Conservation (phyloP, 257 asterid genomes). For the Solanum pennellii region DNA sequence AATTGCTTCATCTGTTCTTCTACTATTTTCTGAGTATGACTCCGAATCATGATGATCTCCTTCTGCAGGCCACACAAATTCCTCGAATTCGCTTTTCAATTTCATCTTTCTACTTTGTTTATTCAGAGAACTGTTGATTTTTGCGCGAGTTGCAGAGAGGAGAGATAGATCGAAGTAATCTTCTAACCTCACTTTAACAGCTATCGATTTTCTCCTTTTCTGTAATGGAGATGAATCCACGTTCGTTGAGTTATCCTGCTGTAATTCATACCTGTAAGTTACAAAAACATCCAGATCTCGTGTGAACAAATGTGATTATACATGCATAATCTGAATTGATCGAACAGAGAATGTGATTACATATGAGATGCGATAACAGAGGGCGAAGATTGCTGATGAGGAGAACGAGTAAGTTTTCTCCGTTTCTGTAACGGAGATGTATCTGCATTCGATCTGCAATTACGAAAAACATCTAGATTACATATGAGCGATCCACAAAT, state of each 20-base stretch:
- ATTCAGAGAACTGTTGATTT: conserved; percentile 1
- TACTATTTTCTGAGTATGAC: not conserved
- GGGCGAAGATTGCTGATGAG: not conserved
- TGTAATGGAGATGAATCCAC: not conserved
- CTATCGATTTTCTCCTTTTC: not conserved
- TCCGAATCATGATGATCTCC: not conserved
- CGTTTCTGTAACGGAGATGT: not conserved
- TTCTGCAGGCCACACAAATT: conserved; percentile 3
- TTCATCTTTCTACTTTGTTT: not conserved
- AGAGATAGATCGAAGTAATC: conserved; percentile 23
- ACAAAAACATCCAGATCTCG: not conserved
- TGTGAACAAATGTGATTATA: not conserved
- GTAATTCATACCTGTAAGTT: not conserved
- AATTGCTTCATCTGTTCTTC: not conserved
- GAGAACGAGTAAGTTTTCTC: not conserved
- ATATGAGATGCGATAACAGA: not conserved
- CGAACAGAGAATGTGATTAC: not conserved
- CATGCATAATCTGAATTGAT: not conserved
- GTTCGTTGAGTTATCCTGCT: not conserved
- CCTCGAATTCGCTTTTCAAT: conserved; percentile 3
- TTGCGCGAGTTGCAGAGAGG: conserved; percentile 13
- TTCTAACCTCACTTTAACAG: conserved; percentile 3
- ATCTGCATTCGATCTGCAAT: not conserved
- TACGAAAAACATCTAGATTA: not conserved
- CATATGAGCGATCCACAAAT: not conserved